Evolutionary conservation across 495 filamentous ascomycete genomes (phyloP).

Genomic region (Copromyces sp.): DNA sequence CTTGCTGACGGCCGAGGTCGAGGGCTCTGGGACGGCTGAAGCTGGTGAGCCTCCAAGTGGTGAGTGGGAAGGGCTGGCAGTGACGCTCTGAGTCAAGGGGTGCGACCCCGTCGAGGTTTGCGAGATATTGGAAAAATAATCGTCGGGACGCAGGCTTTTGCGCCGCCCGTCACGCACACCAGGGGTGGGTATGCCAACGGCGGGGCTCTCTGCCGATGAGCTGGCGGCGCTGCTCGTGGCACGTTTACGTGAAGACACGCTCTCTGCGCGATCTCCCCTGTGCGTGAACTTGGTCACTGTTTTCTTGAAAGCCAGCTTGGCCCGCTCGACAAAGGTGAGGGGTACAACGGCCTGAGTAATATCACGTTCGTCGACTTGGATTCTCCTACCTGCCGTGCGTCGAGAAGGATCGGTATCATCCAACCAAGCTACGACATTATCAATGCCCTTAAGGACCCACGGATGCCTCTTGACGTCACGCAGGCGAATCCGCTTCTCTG

Average conservation of each 20-base stretch:
- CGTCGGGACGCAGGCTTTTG: slow-evolving; percentile 61
- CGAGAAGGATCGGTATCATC: slow-evolving; percentile 84
- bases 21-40: slow-evolving; percentile 33
- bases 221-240: slow-evolving; percentile 52
- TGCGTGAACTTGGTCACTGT: slow-evolving; percentile 51
- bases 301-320: slow-evolving; percentile 58
- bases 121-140: slow-evolving; percentile 45
- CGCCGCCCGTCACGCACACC: slow-evolving; percentile 45
- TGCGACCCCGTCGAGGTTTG: slow-evolving; percentile 46
- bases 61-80: slow-evolving; percentile 56
- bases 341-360: slow-evolving; percentile 84
- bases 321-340: slow-evolving; percentile 72
- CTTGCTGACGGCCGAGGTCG: slow-evolving; percentile 25
- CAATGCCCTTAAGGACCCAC: slow-evolving; percentile 81
- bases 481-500: slow-evolving; percentile 73
- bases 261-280: slow-evolving; percentile 44
- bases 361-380: slow-evolving; percentile 85
- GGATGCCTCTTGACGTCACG: slow-evolving; percentile 91
- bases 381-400: slow-evolving; percentile 74
- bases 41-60: slow-evolving; percentile 23
- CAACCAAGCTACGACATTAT: slow-evolving; percentile 68
- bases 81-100: slow-evolving; percentile 73
- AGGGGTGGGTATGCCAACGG: slow-evolving; percentile 26
- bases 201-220: slow-evolving; percentile 34
- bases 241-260: slow-evolving; percentile 41